Evolutionary conservation across 352 stramenopile genomes (phyloP).

Genomic region (Phytophthora constricta): DNA sequence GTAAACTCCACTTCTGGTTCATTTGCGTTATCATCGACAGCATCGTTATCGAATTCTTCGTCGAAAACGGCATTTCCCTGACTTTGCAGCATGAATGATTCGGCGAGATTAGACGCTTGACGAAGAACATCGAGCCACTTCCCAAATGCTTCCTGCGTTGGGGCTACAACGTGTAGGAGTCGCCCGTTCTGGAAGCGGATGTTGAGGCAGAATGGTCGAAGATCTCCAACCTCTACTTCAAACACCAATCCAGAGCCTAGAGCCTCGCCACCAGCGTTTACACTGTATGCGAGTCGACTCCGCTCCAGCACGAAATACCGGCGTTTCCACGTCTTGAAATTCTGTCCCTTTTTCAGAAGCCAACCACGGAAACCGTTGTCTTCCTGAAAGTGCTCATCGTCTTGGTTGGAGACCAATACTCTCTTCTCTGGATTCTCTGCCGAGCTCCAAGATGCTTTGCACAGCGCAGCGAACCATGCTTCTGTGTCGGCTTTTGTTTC

Average conservation of each 20-base stretch:
- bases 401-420: slow-evolving; percentile 20
- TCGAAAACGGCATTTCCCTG: slow-evolving; percentile 47
- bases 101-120: slow-evolving; percentile 64
- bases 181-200: slow-evolving; percentile 81
- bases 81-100: slow-evolving; percentile 63
- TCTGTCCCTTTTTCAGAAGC: slow-evolving; percentile 84
- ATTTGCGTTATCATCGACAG: slow-evolving; percentile 30
- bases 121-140: slow-evolving; percentile 65
- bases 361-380: slow-evolving; percentile 53
- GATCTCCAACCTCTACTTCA: slow-evolving; percentile 57
- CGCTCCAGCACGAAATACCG: slow-evolving; percentile 75
- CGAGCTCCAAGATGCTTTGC: slow-evolving; percentile 30
- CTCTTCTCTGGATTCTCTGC: slow-evolving; percentile 8
- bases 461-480: slow-evolving; percentile 58
- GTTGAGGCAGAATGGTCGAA: slow-evolving; percentile 68
- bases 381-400: slow-evolving; percentile 16
- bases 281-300: slow-evolving; percentile 66
- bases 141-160: slow-evolving; percentile 56
- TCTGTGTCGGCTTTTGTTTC: slow-evolving; percentile 54
- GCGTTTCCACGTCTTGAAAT: slow-evolving; percentile 88
- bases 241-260: slow-evolving; percentile 76
- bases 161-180: slow-evolving; percentile 66
- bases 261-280: slow-evolving; percentile 39
- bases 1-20: slow-evolving; percentile 42
- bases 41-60: slow-evolving; percentile 63